phyloP scores from a whole-genome alignment of 257 asterid species.

The Solanum tacnaense region DNA sequence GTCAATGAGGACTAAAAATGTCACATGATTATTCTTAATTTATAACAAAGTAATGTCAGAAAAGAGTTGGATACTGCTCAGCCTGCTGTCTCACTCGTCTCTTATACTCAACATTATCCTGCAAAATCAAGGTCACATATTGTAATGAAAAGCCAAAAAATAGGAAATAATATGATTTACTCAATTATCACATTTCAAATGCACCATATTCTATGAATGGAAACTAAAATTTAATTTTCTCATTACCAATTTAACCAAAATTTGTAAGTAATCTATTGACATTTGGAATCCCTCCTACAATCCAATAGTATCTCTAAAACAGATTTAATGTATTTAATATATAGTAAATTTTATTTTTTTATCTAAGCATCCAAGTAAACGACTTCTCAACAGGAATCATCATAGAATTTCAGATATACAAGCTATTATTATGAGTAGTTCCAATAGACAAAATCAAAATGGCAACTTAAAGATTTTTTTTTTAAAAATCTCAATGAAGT shows the following conservation, averaged over 20 bases:
- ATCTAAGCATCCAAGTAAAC: neutral
- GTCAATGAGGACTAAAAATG: neutral
- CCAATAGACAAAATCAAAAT: neutral
- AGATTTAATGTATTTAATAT: neutral
- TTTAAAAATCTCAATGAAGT: neutral
- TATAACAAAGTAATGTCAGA: neutral
- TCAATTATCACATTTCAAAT: neutral
- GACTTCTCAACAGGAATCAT: neutral
- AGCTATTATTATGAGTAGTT: neutral
- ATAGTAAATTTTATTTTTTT: neutral
- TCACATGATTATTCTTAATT: neutral
- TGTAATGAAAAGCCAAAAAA: neutral
- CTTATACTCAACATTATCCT: slow-evolving; percentile 23
- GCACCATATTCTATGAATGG: neutral
- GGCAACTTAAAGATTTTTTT: too few relatives aligned
- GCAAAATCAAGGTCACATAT: slow-evolving; percentile 1
- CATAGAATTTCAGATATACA: neutral
- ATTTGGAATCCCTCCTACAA: neutral
- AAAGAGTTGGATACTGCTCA: slow-evolving; percentile 16
- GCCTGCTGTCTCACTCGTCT: slow-evolving; percentile 27
- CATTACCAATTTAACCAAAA: neutral
- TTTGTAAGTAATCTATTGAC: neutral
- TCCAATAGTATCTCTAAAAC: neutral
- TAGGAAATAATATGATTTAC: neutral
- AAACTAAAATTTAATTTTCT: neutral